Evolutionary conservation across 129 eudicot genomes (phyloP).

Genomic region (Tagetes patula): DNA sequence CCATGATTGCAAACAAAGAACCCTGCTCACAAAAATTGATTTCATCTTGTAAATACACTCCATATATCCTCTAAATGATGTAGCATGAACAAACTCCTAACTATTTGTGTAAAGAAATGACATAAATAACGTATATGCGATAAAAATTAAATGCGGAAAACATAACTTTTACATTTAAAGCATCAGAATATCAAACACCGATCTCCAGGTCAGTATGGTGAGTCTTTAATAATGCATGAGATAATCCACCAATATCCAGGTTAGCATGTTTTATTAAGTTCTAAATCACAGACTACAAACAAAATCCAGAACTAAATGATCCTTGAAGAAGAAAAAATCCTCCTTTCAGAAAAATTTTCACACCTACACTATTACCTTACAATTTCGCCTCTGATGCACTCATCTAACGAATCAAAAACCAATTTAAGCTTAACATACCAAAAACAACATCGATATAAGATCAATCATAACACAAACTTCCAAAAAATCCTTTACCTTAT

Average conservation of each 20-base stretch:
- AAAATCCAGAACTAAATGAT: slow-evolving; percentile 10
- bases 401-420: not conserved
- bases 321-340: not conserved
- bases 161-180: too few species aligned
- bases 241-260: slow-evolving; percentile 4
- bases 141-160: too few species aligned
- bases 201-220: not conserved
- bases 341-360: not conserved
- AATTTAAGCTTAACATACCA: not conserved
- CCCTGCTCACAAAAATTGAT: slow-evolving; percentile 11
- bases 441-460: slow-evolving; percentile 9
- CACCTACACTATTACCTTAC: not conserved
- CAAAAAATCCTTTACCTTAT: slow-evolving; percentile 4
- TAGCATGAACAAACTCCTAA: slow-evolving; percentile 10
- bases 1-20: slow-evolving; percentile 56
- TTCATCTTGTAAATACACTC: not conserved
- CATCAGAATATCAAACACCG: not conserved
- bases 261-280: slow-evolving; percentile 7
- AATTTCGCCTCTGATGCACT: not conserved
- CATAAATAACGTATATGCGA: not conserved
- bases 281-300: not conserved
- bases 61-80: not conserved
- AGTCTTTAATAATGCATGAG: not conserved
- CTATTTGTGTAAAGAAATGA: not conserved
- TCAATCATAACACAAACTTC: slow-evolving; percentile 9